Evolutionary conservation across 257 asterid species (phyloP), one percentile per base, ranked within the genome.

Genomic region (Ballota nigra): DNA sequence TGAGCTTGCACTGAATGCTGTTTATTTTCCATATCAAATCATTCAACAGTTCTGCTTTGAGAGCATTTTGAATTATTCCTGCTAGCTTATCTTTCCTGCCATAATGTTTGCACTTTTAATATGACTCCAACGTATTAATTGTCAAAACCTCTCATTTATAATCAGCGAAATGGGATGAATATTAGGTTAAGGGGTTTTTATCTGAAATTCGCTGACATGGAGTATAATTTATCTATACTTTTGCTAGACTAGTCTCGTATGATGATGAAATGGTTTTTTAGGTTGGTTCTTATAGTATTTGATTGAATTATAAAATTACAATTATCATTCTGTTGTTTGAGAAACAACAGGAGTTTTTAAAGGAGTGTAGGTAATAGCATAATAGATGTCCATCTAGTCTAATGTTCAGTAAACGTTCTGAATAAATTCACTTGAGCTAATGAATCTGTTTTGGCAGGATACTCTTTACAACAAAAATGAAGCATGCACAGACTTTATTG

Each of bases 381-480:
- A 41, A 47, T 6, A 23, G 38, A 22, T 41, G 26, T 53, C 74
- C 70, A 59, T 68, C 31, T 56, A 8, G 36, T 61, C 57, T 56
- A 57, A 73, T 69, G 61, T 65, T 67, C 72, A 13, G 10, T 34
- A 64, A 31, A 66, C 74, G 70, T 57, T 59, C 13, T 41, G 11
- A 6, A n/a, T 33, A 23, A 65, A 49, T 33, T 23, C 70, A 5
- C 29, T 67, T 49, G 59, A 71, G 58, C 64, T 73, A 62, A 83
- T 68, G 29, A 55, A 4, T 33, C 45, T 63, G 40, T 61, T 66
- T 59, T 85, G 72, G 83, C 94, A 95, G 99, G 91, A 75, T 64
- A 79, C 91, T 45, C 89, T 88, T 18, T 89, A 86, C 72, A 73
- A 83, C 80, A 92, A 92, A 77, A 86, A 89, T 71, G 83, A 75